Conservation (phyloP, 176 grass and related monocot genomes). For the Oryza glaberrima region DNA sequence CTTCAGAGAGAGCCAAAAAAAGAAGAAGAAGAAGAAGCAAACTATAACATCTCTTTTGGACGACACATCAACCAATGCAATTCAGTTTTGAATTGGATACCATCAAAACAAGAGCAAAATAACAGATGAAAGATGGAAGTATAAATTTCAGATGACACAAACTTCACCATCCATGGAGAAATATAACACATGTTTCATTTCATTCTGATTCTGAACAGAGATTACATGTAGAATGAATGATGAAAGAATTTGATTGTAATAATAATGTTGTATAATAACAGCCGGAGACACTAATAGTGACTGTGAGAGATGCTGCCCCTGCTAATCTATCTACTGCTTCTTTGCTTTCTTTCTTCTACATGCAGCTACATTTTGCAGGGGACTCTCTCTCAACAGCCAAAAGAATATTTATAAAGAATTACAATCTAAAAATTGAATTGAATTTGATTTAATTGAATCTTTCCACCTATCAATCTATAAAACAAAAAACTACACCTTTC, state of each 20-base stretch:
- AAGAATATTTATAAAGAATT: conserved; percentile 58
- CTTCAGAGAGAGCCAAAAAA: too few relatives aligned
- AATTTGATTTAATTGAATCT: conserved; percentile 37
- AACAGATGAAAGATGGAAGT: not conserved
- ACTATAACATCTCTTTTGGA: too few relatives aligned
- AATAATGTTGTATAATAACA: conserved; percentile 24
- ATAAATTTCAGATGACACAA: not conserved
- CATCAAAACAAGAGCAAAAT: not conserved
- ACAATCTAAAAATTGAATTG: conserved; percentile 28
- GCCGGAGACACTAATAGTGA: conserved; percentile 8
- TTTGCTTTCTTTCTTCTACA: conserved; percentile 25
- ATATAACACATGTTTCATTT: conserved; percentile 9
- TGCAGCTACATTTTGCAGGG: conserved; percentile 38
- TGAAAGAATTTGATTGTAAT: not conserved
- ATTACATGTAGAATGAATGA: conserved; percentile 7
- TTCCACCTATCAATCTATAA: conserved; percentile 42
- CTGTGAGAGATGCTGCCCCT: conserved; percentile 31
- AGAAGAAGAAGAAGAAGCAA: too few relatives aligned
- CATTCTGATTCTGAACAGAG: not conserved
- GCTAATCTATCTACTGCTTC: conserved; percentile 35
- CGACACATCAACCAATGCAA: not conserved
- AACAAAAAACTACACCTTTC: conserved; percentile 44
- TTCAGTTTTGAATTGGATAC: not conserved
- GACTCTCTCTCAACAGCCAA: conserved; percentile 42
- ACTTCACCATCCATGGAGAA: not conserved